phyloP scores from a whole-genome alignment of 805 yeast genomes.

The Teunomyces panamensis region DNA sequence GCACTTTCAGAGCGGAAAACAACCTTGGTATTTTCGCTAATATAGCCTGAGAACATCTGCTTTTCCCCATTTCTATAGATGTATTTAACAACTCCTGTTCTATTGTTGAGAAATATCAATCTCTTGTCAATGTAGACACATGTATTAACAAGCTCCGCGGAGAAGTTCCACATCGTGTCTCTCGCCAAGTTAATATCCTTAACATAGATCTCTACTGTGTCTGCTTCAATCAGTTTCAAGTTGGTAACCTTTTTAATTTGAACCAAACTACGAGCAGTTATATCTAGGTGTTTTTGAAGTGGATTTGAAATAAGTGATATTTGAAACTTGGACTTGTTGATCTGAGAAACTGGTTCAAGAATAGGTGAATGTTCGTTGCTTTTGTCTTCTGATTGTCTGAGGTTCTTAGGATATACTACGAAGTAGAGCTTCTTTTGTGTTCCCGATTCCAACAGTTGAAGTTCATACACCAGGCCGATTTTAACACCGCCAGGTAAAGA shows the following conservation, averaged over 20 bases:
- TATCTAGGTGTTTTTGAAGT: constrained; percentile 55
- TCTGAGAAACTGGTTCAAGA: constrained; percentile 2
- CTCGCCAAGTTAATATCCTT: constrained; percentile 80
- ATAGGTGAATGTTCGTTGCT: constrained; percentile 13
- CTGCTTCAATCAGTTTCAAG: constrained; percentile 59
- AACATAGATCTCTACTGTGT: constrained; percentile 75
- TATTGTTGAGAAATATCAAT: constrained; percentile 54
- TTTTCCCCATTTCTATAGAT: constrained; percentile 61
- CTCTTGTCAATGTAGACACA: constrained; percentile 70
- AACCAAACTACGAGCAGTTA: constrained; percentile 68
- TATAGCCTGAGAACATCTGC: constrained; percentile 69
- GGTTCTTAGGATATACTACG: constrained; percentile 34
- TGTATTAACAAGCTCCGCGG: constrained; percentile 55
- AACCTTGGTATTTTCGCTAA: constrained; percentile 71
- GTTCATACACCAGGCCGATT: constrained; percentile 76
- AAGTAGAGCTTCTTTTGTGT: constrained; percentile 39
- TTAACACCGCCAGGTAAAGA: constrained; percentile 54
- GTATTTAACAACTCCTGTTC: constrained; percentile 62
- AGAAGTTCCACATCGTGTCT: constrained; percentile 89
- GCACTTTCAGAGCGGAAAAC: constrained; percentile 93
- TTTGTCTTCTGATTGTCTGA: constrained; percentile 9
- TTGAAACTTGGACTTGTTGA: constrained; percentile 26
- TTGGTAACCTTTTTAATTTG: constrained; percentile 46
- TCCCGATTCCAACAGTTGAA: constrained; percentile 44
- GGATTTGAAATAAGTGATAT: constrained; percentile 61